phyloP scores from a whole-genome alignment of 202 grass and related monocot genomes.

The Panicum virgatum region DNA sequence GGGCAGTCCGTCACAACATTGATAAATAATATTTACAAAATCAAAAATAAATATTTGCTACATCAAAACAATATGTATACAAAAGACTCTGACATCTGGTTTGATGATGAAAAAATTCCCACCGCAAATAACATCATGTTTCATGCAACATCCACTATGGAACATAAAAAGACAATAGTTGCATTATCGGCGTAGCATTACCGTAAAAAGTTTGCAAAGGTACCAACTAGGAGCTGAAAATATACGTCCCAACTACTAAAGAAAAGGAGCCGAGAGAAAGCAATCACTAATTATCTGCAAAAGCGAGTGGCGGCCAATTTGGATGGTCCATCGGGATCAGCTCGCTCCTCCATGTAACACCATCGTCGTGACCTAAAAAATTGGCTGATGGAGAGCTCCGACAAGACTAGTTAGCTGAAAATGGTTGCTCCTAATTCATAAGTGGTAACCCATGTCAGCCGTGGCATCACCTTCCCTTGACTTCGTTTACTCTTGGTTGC shows the following conservation, averaged over 20 bases:
- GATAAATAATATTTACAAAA: no score
- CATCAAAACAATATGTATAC: no score
- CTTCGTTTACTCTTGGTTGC: background rate
- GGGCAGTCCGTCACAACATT: no score
- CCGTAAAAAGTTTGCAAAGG: background rate
- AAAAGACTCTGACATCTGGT: no score
- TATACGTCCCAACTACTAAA: constrained; percentile 11
- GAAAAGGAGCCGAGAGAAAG: background rate
- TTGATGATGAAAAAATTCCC: no score
- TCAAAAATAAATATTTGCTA: no score
- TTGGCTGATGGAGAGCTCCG: background rate
- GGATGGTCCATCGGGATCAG: background rate
- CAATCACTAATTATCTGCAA: background rate
- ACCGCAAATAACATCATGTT: no score
- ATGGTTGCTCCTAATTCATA: background rate
- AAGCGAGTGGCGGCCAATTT: constrained; percentile 13
- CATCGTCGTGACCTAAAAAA: background rate
- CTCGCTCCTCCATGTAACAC: background rate
- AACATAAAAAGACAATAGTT: no score
- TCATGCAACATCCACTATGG: no score
- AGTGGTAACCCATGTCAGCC: background rate
- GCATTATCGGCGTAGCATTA: no score
- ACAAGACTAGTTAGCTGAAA: no score
- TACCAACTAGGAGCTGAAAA: background rate
- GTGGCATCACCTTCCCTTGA: background rate